phyloP scores from a whole-genome alignment of 2,329 filamentous ascomycete species.

The Aspergillus sp. region DNA sequence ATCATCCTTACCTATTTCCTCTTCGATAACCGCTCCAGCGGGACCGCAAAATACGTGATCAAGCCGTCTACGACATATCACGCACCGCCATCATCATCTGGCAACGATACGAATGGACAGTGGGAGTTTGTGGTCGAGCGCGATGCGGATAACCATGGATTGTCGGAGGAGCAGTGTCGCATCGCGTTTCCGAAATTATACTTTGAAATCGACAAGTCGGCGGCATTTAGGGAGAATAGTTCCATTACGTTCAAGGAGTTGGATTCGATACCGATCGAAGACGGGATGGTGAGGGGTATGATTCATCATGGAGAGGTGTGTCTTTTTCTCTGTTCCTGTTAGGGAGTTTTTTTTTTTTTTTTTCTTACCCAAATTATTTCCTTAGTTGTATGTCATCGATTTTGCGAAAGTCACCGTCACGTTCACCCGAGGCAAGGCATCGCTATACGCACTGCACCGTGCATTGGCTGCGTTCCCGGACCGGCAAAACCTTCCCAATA shows the following conservation, averaged over 20 bases:
- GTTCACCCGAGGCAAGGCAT: slow-evolving; percentile 34
- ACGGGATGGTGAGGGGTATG: slow-evolving; percentile 33
- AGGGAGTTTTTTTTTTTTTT: no score
- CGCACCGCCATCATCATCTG: slow-evolving; percentile 2
- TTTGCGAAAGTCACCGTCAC: slow-evolving; percentile 28
- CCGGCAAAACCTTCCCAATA: slow-evolving; percentile 37
- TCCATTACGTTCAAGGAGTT: slow-evolving; percentile 29
- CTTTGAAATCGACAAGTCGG: slow-evolving; percentile 30
- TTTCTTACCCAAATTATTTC: not conserved
- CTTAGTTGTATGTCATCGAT: slow-evolving; percentile 32
- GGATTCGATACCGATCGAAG: slow-evolving; percentile 23
- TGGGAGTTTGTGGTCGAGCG: slow-evolving; percentile 30
- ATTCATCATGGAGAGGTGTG: slow-evolving; percentile 32
- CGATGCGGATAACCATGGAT: slow-evolving; percentile 32
- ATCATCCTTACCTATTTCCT: slow-evolving; percentile 23
- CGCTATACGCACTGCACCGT: slow-evolving; percentile 43
- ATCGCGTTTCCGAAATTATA: slow-evolving; percentile 37
- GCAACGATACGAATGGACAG: slow-evolving; percentile 1
- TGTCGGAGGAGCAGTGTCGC: slow-evolving; percentile 31
- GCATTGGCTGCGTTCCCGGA: slow-evolving; percentile 38
- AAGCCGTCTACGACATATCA: slow-evolving; percentile 9
- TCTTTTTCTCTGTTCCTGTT: not conserved
- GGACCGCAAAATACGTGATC: slow-evolving; percentile 15
- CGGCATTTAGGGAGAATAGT: slow-evolving; percentile 12
- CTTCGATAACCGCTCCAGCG: slow-evolving; percentile 11